Evolutionary conservation across 2,329 filamentous ascomycete species (phyloP).

Genomic region (Arachnopeziza araneosa): DNA sequence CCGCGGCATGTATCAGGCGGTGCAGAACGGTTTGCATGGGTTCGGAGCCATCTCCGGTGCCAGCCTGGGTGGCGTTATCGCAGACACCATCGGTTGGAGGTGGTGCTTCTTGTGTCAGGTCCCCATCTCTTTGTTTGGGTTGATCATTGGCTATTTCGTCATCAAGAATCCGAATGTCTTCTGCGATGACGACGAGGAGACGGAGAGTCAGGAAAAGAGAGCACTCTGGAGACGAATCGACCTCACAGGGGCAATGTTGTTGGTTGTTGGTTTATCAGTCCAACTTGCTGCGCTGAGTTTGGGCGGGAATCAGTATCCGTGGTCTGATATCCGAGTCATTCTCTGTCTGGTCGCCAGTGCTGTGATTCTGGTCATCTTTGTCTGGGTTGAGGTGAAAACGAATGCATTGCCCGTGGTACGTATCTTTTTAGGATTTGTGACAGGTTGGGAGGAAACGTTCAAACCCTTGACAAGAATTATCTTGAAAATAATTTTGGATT

Average conservation of each 20-base stretch:
- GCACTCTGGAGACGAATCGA: conserved; percentile 52
- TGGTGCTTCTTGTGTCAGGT: conserved; percentile 59
- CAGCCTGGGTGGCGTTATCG: neutral
- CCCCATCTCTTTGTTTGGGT: conserved; percentile 50
- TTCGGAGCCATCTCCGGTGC: neutral
- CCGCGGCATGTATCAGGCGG: neutral
- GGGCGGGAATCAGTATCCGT: conserved; percentile 50
- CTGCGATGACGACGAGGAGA: conserved; percentile 21
- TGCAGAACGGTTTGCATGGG: neutral
- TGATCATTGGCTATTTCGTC: conserved; percentile 47
- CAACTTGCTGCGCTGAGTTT: conserved; percentile 52
- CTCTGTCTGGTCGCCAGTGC: conserved; percentile 39
- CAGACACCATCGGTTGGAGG: neutral
- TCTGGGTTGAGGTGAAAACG: conserved; percentile 44
- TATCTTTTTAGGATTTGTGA: neutral
- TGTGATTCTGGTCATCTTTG: conserved; percentile 39
- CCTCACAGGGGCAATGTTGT: conserved; percentile 48
- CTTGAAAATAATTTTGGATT: too few species aligned
- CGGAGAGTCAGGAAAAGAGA: conserved; percentile 27
- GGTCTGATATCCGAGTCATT: conserved; percentile 45
- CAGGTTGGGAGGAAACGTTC: neutral
- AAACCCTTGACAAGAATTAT: too few species aligned
- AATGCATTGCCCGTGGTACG: conserved; percentile 42
- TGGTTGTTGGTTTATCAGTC: conserved; percentile 52
- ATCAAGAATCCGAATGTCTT: conserved; percentile 36